Evolutionary conservation across 139 green algal species (phyloP), one percentile per base, ranked within the genome.

Genomic region (Edaphochlamys debaryana): DNA sequence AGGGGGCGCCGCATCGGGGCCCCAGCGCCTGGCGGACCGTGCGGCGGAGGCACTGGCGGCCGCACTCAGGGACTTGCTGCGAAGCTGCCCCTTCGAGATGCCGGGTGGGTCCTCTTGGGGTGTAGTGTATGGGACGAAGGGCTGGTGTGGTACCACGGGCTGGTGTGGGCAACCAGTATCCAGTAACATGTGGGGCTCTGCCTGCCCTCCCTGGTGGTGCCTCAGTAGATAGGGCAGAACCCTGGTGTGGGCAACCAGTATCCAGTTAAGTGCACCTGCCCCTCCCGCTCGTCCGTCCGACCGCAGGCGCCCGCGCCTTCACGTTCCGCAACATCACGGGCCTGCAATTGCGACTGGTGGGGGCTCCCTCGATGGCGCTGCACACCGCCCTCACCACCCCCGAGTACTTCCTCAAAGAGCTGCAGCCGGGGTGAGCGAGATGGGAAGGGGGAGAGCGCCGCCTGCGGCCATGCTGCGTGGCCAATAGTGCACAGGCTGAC

Each of bases 311-410:
- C 15, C 30, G 3, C 36, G 73, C 29, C 20, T 80, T 80, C 37
- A 80, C 73, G 17, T 80, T 80, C 56, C 56, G 73, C 37, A 58
- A 80, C 37, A 38, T 40, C 22, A 19, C 2, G 38, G 73, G 37
- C 1, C 73, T 80, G 54, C 73, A 80, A 38, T 29, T 40, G 9
- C 56, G 73, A 38, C 73, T 80, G 73, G 38, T 80, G 56, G 73
- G 73, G 27, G 73, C 73, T 1, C 73, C 73, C 73, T 56, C 56
- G 34, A 40, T 80, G 73, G 73, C 58, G 73, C 40, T 70, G 56
- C 73, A 80, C 54, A 69, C n/a, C 19, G 73, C 73, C 9, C 73
- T 80, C 23, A 56, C 58, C 37, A 29, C 69, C 38, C 73, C 73
- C 37, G 56, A 80, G 56, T n/a, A 32, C 56, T 32, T 60, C 17